phyloP scores from a whole-genome alignment of 1,139 yeast species.

The Meyerozyma sp. region DNA sequence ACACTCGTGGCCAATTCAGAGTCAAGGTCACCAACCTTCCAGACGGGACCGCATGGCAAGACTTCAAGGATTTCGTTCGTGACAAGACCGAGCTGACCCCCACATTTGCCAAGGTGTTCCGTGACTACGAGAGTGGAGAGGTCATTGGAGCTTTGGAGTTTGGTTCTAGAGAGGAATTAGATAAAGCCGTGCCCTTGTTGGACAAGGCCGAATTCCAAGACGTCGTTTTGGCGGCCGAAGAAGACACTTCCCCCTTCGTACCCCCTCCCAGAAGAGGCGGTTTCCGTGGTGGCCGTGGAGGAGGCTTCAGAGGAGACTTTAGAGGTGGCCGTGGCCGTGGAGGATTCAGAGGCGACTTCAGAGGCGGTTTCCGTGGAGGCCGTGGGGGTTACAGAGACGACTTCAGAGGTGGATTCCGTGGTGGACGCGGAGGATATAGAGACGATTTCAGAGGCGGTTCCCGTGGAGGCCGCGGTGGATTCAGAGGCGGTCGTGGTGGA shows the following conservation, averaged over 20 bases:
- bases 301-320: conserved; percentile 27
- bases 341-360: conserved; percentile 19
- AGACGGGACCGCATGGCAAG: conserved; percentile 80
- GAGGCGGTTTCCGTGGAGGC: conserved; percentile 12
- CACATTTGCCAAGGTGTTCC: conserved; percentile 66
- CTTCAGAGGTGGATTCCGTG: conserved; percentile 12
- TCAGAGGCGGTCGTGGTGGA: conserved; percentile 29
- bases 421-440: conserved; percentile 24
- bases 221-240: conserved; percentile 59
- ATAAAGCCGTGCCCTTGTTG: conserved; percentile 60
- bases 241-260: conserved; percentile 75
- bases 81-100: conserved; percentile 64
- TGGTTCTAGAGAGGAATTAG: conserved; percentile 67
- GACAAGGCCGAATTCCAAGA: conserved; percentile 73
- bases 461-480: conserved; percentile 23
- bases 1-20: conserved; percentile 67
- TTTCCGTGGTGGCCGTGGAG: conserved; percentile 35
- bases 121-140: conserved; percentile 54
- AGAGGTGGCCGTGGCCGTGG: conserved; percentile 36
- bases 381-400: conserved; percentile 23
- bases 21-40: conserved; percentile 65
- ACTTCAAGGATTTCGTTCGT: conserved; percentile 72
- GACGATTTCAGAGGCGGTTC: conserved; percentile 9
- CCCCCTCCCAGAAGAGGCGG: conserved; percentile 51
- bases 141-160: conserved; percentile 79